Percentiles rank a stretch among this genome's conserved stretches.
These are phyloP conservation scores for Cyberlindnera subsufficiens DNA, from an alignment of 805 yeast genomes.

Conservation along the genomic window DNA sequence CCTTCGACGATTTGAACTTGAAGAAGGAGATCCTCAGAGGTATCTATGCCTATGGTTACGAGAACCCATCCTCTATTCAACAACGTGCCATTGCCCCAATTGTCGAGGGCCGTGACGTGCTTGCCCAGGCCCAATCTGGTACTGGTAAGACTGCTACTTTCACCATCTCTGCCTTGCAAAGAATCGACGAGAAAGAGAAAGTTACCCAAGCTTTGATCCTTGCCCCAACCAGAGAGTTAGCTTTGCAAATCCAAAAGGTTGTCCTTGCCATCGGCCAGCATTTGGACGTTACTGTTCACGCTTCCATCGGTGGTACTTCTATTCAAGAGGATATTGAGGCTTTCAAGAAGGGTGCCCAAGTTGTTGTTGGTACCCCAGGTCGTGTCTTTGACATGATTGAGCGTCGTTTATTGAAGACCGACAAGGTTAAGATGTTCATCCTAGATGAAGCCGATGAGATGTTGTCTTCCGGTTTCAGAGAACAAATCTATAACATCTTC, in stretches of 20 bases:
- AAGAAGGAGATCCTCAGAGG: slow-evolving; percentile 55
- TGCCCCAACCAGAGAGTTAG: slow-evolving; percentile 97
- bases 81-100: slow-evolving; percentile 96
- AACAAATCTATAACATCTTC: slow-evolving; percentile 92
- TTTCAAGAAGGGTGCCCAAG: slow-evolving; percentile 80
- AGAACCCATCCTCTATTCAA: slow-evolving; percentile 95
- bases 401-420: slow-evolving; percentile 76
- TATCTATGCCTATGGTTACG: slow-evolving; percentile 81
- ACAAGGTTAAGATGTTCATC: slow-evolving; percentile 86
- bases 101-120: slow-evolving; percentile 88
- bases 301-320: slow-evolving; percentile 96
- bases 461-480: slow-evolving; percentile 89
- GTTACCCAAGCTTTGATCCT: slow-evolving; percentile 89
- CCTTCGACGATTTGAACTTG: slow-evolving; percentile 76
- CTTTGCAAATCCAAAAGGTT: slow-evolving; percentile 92
- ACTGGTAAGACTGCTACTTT: slow-evolving; percentile 99
- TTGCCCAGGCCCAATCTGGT: slow-evolving; percentile 99
- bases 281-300: slow-evolving; percentile 88
- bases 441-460: slow-evolving; percentile 98
- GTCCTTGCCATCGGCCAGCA: slow-evolving; percentile 84
- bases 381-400: slow-evolving; percentile 95
- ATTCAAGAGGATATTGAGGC: slow-evolving; percentile 84
- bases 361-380: slow-evolving; percentile 98
- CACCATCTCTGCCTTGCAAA: slow-evolving; percentile 74
- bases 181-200: slow-evolving; percentile 65